Evolutionary conservation across 129 eudicot species (phyloP).

Genomic region (Flaveria brownii): DNA sequence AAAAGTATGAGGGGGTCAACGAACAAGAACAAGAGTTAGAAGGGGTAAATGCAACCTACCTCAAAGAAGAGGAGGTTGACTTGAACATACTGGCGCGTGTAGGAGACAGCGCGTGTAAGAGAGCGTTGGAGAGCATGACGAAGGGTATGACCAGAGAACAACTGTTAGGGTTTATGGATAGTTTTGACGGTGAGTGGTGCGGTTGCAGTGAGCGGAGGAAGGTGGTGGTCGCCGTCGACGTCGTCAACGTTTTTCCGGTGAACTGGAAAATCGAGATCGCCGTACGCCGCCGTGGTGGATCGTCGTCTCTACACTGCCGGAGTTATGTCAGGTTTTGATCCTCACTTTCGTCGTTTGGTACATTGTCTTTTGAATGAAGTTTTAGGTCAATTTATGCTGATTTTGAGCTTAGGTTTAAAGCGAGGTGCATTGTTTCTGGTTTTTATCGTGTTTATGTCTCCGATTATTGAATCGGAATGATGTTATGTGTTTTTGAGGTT

Average conservation of each 20-base stretch:
- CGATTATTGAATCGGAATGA: not conserved
- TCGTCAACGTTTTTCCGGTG: constrained; percentile 26
- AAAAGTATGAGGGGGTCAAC: not conserved
- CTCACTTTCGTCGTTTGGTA: constrained; percentile 16
- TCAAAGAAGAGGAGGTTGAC: constrained; percentile 22
- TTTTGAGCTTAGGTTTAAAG: constrained; percentile 4
- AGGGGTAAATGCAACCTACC: constrained; percentile 7
- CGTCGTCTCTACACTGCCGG: constrained; percentile 21
- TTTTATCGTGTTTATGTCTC: constrained; percentile 1
- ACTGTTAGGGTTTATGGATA: constrained; percentile 42
- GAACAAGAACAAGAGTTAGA: constrained; percentile 21
- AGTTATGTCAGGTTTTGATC: constrained; percentile 38
- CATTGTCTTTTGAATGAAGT: constrained; percentile 9
- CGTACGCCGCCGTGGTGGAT: constrained; percentile 23
- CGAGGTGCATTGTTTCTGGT: constrained; percentile 3
- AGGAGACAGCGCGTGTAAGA: constrained; percentile 38
- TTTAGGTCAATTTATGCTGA: not conserved
- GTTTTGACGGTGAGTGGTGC: constrained; percentile 30
- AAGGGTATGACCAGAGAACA: constrained; percentile 32
- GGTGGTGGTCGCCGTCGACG: constrained; percentile 34
- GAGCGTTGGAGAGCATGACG: constrained; percentile 27
- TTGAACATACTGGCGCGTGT: constrained; percentile 30
- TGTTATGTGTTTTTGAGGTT: not conserved
- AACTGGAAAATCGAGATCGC: constrained; percentile 29
- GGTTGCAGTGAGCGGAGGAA: constrained; percentile 32